Base-by-base conservation (phyloP, 306 rosid species). In the Neltuma alba region DNA sequence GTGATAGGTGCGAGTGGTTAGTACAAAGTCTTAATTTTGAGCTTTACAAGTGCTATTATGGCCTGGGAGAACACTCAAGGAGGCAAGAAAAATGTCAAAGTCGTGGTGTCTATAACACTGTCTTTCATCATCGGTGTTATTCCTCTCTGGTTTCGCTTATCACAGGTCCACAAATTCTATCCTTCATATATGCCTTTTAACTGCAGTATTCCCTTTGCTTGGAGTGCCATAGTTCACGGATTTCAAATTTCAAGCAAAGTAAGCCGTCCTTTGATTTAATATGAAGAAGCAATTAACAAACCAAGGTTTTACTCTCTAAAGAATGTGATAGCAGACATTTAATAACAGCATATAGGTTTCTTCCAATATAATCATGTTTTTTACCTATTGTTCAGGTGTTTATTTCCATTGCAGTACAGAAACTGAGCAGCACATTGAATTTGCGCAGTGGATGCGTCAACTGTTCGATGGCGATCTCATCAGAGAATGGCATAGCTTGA, bases 11-110 rank as follows among this genome's bases (percentile, higher is more conserved):
- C 12, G 48, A 42, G 48, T 42, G 12, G 13, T 42, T 8, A 42
- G 48, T 42, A 8, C 5, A 15, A 42, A 3, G 15, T 16, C 55
- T 48, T 48, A 48, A 13, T 76, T 81, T 83, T 34, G 90, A 84
- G 77, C 86, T 93, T 68, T 91, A 93, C 81, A 72, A 88, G 54
- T 91, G 96, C 87, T 91, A 89, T 79, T 91, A 89, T 65, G 91
- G 96, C 42, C 80, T 89, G 50, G 96, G 92, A 83, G 88, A 88
- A 78, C n/a, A n/a, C n/a, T n/a, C n/a, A n/a, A n/a, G n/a, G n/a
- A n/a, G n/a, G n/a, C n/a, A n/a, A n/a, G n/a, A n/a, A n/a, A n/a
- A n/a, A n/a, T n/a, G n/a, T n/a, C n/a, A n/a, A n/a, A n/a, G n/a
- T n/a, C n/a, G n/a, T 27, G 91, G 89, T 58, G 64, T 82, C 81